Base-by-base conservation (phyloP, 2,329 filamentous ascomycete species). In the Parastagonospora nodorum region DNA sequence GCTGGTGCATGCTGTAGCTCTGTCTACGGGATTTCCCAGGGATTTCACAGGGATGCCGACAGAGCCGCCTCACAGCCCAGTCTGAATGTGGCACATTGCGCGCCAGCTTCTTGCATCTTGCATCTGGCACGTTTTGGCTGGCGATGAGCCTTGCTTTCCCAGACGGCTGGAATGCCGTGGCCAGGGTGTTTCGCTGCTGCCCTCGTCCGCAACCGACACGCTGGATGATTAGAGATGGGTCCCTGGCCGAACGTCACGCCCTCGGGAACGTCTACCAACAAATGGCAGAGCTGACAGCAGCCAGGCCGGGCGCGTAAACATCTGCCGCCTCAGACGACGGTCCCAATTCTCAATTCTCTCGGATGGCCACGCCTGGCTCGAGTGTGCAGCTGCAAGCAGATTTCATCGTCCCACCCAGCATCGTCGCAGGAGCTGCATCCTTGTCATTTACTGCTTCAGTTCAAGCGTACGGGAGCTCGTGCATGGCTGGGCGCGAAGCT, bases 381-480 rank as follows among this genome's bases (percentile, higher is more conserved):
- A 52, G 45, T 50, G 39, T 38, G 39, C 15, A 39, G 29, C 30
- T 30, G 31, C 51, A 49, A 37, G 42, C 38, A 52, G 42, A 45
- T 36, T 49, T 45, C 46, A 24, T 24, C 19, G 19, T 24, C 19
- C 19, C 19, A 24, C 19, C 19, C 19, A 42, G 32, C 44, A 24
- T 35, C 40, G 42, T 16, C 11, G 40, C 37, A 53, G 43, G 52
- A 27, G 10, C 37, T 11, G 27, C 12, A 36, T 24, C 51, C 48
- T 50, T 58, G 45, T 53, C 63, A 64, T 64, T 64, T 60, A 45
- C 63, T 54, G 36, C 41, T 65, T 60, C 47, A 27, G 61, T 45
- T 45, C 55, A 64, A 62, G 63, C 56, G 58, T 37, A 42, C 32
- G 45, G 12, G n/a, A 38, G 42, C 32, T 38, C 45, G 45, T 24